Conservation (phyloP, 148 eudicot genomes). For the Beta vulgaris region DNA sequence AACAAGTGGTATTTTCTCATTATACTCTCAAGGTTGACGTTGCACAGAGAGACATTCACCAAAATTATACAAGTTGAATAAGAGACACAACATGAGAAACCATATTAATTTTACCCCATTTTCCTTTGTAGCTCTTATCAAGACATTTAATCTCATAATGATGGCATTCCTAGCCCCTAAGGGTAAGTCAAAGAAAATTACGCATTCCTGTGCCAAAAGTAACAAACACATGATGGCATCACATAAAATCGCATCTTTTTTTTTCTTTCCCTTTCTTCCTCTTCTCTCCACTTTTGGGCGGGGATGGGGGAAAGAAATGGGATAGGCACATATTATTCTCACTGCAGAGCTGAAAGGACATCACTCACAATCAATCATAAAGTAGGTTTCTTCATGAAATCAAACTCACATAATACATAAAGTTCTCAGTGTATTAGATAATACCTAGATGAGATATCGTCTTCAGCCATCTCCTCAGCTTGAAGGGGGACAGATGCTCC, state of each 20-base stretch:
- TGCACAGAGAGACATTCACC: too few relatives aligned
- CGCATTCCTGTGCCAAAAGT: neutral
- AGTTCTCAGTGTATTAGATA: neutral
- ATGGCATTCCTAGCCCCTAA: neutral
- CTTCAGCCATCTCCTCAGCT: slow-evolving; percentile 63
- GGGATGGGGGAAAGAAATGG: neutral
- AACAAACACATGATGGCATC: neutral
- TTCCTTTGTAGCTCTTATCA: neutral
- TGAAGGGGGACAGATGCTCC: slow-evolving; percentile 53
- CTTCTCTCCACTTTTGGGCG: neutral
- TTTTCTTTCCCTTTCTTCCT: neutral
- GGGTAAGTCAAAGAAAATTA: too few relatives aligned
- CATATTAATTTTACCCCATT: too few relatives aligned
- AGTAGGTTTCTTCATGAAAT: neutral
- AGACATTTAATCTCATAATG: neutral
- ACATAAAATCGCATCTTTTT: neutral
- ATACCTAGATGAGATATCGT: slow-evolving; percentile 92
- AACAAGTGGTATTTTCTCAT: too few relatives aligned
- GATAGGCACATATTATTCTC: neutral
- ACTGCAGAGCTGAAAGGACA: neutral
- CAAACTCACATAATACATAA: neutral
- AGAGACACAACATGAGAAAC: too few relatives aligned
- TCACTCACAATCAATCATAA: neutral
- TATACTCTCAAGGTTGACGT: too few relatives aligned
- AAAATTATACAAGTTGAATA: too few relatives aligned